Conservation (phyloP, 2,329 filamentous ascomycete species). For the Reticulascus tulasneorum region DNA sequence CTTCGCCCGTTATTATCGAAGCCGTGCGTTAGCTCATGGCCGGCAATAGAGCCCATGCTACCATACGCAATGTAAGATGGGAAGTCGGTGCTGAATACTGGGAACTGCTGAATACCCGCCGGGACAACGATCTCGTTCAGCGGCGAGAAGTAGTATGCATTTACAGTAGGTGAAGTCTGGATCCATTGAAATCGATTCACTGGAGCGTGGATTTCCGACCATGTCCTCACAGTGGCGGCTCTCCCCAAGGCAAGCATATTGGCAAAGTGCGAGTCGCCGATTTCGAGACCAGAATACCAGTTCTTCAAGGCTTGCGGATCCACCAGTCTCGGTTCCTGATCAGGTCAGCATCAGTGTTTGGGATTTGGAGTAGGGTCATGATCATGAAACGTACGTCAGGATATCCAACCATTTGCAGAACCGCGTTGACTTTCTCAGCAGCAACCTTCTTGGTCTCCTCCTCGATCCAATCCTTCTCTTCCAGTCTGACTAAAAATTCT, state of each 20-base stretch:
- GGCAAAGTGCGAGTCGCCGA: conserved; percentile 51
- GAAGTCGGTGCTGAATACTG: conserved; percentile 57
- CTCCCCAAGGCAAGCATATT: conserved; percentile 49
- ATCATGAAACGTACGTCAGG: no score
- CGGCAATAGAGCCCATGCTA: conserved; percentile 60
- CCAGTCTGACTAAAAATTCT: conserved; percentile 59
- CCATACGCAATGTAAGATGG: conserved; percentile 65
- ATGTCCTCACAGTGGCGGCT: conserved; percentile 44
- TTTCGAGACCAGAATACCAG: conserved; percentile 54
- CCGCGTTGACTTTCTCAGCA: conserved; percentile 61
- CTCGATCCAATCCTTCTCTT: conserved; percentile 60
- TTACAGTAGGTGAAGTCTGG: conserved; percentile 55
- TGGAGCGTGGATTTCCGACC: conserved; percentile 59
- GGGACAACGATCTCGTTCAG: conserved; percentile 67
- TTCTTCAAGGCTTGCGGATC: no score
- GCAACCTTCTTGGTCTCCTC: conserved; percentile 54
- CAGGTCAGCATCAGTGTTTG: no score
- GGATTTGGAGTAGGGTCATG: no score
- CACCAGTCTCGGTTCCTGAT: no score
- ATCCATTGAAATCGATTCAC: conserved; percentile 55
- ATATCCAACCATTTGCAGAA: conserved; percentile 64
- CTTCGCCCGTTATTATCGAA: conserved; percentile 64
- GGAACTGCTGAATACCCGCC: conserved; percentile 63
- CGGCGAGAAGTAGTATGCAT: conserved; percentile 61
- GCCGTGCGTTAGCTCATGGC: conserved; percentile 66